These are phyloP conservation scores for Gentiana dahurica DNA, from an alignment of 257 asterid species.

Conservation along the genomic window DNA sequence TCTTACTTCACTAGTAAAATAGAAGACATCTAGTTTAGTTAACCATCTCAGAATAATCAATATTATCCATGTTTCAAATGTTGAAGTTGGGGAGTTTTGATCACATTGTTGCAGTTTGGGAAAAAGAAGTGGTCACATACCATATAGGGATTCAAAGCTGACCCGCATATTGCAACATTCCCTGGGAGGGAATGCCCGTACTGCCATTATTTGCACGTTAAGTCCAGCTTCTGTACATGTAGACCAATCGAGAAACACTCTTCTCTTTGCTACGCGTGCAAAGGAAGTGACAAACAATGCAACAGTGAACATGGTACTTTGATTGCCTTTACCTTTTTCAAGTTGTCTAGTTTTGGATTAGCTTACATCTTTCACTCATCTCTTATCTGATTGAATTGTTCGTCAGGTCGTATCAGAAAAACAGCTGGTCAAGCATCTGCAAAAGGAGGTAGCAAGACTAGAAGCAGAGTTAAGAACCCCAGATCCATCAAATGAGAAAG, in stretches of 20 bases:
- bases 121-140: slow-evolving; percentile 88
- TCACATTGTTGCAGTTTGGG: slow-evolving; percentile 47
- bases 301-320: slow-evolving; percentile 81
- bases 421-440: slow-evolving; percentile 90
- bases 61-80: no score
- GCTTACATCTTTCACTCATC: neutral
- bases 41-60: no score
- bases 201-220: slow-evolving; percentile 94
- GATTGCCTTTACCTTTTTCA: neutral
- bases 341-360: neutral
- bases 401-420: slow-evolving; percentile 82
- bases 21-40: no score
- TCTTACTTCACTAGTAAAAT: no score
- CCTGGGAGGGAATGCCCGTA: slow-evolving; percentile 95
- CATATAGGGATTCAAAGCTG: slow-evolving; percentile 90
- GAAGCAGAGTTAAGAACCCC: slow-evolving; percentile 90
- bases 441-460: slow-evolving; percentile 91
- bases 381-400: slow-evolving; percentile 1
- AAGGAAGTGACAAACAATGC: slow-evolving; percentile 95
- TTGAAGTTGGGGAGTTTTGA: neutral
- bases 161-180: slow-evolving; percentile 96
- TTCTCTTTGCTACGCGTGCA: slow-evolving; percentile 83
- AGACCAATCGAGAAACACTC: slow-evolving; percentile 93
- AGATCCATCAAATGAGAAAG: slow-evolving; percentile 63
- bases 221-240: slow-evolving; percentile 91